Conservation (phyloP, 129 eudicot genomes). For the Artemisia annua region DNA sequence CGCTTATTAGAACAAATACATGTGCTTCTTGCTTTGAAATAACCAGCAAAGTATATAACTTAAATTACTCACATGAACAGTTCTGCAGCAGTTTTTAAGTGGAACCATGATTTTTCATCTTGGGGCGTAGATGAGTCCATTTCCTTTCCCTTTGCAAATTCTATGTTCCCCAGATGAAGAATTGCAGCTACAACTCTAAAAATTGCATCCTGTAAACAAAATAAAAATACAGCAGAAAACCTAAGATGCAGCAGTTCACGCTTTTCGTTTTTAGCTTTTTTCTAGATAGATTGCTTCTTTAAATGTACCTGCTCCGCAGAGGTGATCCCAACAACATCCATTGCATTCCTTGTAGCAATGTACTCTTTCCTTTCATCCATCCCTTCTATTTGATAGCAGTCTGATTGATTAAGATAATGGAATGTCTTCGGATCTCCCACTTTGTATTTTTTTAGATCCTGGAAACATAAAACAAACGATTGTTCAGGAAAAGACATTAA, state of each 20-base stretch:
- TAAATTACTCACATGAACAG: too few species aligned
- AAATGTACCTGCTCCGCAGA: constrained; percentile 74
- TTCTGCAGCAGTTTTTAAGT: too few species aligned
- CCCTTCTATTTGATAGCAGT: constrained; percentile 81
- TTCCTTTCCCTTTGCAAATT: constrained; percentile 83
- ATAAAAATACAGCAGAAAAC: neutral
- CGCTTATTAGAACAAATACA: too few species aligned
- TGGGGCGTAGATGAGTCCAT: neutral
- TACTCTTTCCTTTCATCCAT: constrained; percentile 84
- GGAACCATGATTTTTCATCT: too few species aligned
- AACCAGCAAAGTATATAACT: too few species aligned
- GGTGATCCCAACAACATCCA: constrained; percentile 96
- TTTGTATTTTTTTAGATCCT: constrained; percentile 81
- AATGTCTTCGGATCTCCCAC: constrained; percentile 80
- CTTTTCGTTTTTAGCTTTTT: constrained; percentile 1
- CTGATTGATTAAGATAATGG: constrained; percentile 88
- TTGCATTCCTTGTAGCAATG: constrained; percentile 71
- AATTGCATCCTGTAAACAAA: constrained; percentile 69
- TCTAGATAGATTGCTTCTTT: constrained; percentile 9
- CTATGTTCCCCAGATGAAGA: constrained; percentile 39
- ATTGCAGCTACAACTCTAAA: constrained; percentile 88
- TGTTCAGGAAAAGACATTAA: constrained; percentile 1
- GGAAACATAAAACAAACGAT: constrained; percentile 24
- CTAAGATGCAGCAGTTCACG: constrained; percentile 3
- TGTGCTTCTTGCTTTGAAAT: too few species aligned